These are phyloP conservation scores for Fusarium miscanthi DNA, from an alignment of 2,329 filamentous ascomycete genomes.

Conservation along the genomic window DNA sequence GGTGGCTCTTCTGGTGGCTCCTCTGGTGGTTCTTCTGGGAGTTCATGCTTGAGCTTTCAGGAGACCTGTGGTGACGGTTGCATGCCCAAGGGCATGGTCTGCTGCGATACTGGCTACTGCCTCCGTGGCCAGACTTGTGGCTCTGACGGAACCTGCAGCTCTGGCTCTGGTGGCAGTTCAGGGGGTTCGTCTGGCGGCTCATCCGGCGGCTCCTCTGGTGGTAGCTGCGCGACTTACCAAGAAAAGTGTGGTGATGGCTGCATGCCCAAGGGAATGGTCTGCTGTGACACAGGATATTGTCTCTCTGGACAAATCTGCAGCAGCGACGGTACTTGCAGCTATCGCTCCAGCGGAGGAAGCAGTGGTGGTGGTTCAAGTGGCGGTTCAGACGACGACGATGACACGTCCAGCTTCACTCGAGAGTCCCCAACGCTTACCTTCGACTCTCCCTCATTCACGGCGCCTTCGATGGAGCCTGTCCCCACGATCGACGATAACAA, in stretches of 20 bases:
- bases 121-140: slow-evolving; percentile 43
- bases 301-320: slow-evolving; percentile 41
- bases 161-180: slow-evolving; percentile 21
- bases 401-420: slow-evolving; percentile 10
- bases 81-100: slow-evolving; percentile 46
- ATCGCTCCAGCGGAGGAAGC: slow-evolving; percentile 12
- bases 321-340: slow-evolving; percentile 29
- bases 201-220: slow-evolving; percentile 24
- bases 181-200: slow-evolving; percentile 24
- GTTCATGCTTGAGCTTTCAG: slow-evolving; percentile 34
- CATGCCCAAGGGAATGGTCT: slow-evolving; percentile 45
- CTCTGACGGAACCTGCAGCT: slow-evolving; percentile 26
- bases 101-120: slow-evolving; percentile 49
- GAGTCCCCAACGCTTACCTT: slow-evolving; percentile 11
- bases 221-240: slow-evolving; percentile 32
- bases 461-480: slow-evolving; percentile 27
- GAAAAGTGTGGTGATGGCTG: slow-evolving; percentile 41
- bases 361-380: slow-evolving; percentile 22
- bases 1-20: slow-evolving; percentile 36
- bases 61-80: slow-evolving; percentile 42
- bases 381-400: slow-evolving; percentile 22
- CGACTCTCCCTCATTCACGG: slow-evolving; percentile 27
- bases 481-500: slow-evolving; percentile 15
- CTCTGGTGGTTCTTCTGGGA: slow-evolving; percentile 22
- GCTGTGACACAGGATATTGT: slow-evolving; percentile 48